Base-by-base conservation (phyloP, 2,329 filamentous ascomycete species). In the Aspergillus fumigatiaffinis region DNA sequence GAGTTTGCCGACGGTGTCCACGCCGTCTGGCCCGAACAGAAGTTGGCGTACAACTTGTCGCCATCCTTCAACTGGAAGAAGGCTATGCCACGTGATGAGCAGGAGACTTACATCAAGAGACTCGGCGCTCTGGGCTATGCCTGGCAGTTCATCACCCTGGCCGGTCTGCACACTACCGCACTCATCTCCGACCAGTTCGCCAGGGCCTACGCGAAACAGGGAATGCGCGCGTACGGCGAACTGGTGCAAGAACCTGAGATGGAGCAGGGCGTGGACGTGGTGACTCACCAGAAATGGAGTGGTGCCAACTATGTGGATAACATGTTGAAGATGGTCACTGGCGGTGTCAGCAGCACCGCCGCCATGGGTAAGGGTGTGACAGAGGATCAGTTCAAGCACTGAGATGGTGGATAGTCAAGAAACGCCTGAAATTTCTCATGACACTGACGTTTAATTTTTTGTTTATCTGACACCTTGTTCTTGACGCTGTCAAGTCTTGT, bases 131-230 rank as follows among this genome's bases (percentile, higher is more conserved):
- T 99, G 51, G 94, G 94, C 62, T 99, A 99, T 85, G 96, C 91
- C 85, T 99, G 94, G 94, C 94, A 99, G 78, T 99, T 99, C 83
- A 99, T 99, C 81, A 99, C 94, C n/a, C 86, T 99, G 50, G 94
- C 93, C 4, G 94, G 94, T 66, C 84, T 99, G 72, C 94, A 99
- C 82, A 96, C 91, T 61, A 97, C 91, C 3, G 94, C 93, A 41
- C 85, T 99, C 53, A 95, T 96, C 79, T 88, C 88, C 69, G 87
- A 97, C 78, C 86, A 88, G 62, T 99, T 99, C 78, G 87, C 91
- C 59, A 85, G 86, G 72, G 90, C 91, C 51, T 99, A 90, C 75
- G 83, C 88, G 56, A 80, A 85, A 74, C 80, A 88, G 59, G 93
- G 93, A 56, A 99, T 99, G 93, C 87, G 92, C 56, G 94, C 93